A percentile compares a stretch with the other conserved stretches of the same genome.
Evolutionary conservation across 2,329 filamentous ascomycete genomes (phyloP).

Genomic region (Fusarium drepaniforme): DNA sequence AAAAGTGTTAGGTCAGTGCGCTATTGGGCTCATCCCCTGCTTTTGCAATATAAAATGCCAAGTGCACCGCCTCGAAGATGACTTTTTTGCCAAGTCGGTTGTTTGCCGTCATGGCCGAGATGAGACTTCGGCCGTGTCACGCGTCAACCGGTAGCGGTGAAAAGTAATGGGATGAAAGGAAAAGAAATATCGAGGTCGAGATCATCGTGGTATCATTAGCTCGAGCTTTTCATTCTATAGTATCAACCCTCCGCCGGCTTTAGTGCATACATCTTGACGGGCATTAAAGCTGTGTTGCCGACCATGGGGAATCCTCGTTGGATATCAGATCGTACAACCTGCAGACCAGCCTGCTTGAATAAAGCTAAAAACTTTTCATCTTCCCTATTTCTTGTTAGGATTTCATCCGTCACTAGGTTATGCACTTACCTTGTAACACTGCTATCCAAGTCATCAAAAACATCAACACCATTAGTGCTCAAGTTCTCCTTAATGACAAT

Average conservation of each 20-base stretch:
- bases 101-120: neutral
- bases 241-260: constrained; percentile 56
- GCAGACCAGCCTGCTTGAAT: constrained; percentile 77
- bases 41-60: constrained; percentile 8
- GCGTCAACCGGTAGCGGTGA: neutral
- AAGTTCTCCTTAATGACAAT: constrained; percentile 76
- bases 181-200: neutral
- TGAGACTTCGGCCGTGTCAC: neutral
- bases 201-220: neutral
- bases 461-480: constrained; percentile 67
- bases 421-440: constrained; percentile 75
- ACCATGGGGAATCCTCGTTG: constrained; percentile 75
- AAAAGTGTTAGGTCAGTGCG: neutral
- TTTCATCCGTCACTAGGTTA: accelerated
- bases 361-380: constrained; percentile 78
- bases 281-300: constrained; percentile 64
- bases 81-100: constrained; percentile 1
- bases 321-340: constrained; percentile 76
- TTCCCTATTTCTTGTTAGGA: constrained; percentile 58
- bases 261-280: constrained; percentile 84
- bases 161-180: neutral
- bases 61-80: constrained; percentile 2
- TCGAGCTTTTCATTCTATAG: neutral
- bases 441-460: constrained; percentile 82
- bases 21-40: neutral